Base-by-base conservation (phyloP, 352 stramenopile genomes). In the Thraustochytrium striatum region DNA sequence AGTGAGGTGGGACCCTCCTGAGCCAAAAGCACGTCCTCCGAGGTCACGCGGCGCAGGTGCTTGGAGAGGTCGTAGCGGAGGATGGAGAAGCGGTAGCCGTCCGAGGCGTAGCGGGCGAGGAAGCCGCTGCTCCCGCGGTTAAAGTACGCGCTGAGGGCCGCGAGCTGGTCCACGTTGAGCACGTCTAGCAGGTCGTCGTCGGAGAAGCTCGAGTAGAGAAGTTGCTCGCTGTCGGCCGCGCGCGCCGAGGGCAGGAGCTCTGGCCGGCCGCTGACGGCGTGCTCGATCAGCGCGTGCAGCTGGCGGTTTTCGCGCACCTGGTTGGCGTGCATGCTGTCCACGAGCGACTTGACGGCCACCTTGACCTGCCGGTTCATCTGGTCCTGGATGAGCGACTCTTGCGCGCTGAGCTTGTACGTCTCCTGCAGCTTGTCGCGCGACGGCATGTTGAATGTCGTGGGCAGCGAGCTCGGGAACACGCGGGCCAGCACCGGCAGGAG, bases 401-500 rank as follows among this genome's bases (percentile, higher is more conserved):
- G 8, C 39, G 38, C 62, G 13, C 32, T 57, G 62, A 36, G 9
- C 0, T 72, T 0, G 0, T 16, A 28, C 11, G 62, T 61, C 5
- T 61, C 62, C 30, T 73, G 32, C 39, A 73, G 44, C 35, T 73
- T 36, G 0, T 13, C 28, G 9, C 47, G 8, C 62, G 62, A 61
- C 39, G 62, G 62, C 62, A 73, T 73, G 2, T 73, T 73, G 28
- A 73, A 73, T 21, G 62, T 73, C 8, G 62, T 73, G 9, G 62
- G 62, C 62, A 73, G 28, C 28, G 62, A 57, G 39, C 47, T 73
- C 2, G 62, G 62, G 32, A 73, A 11, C 32, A 65, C 62, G 11
- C 47, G 39, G 8, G 62, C 62, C 36, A 73, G 38, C 32, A 73
- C 39, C 47, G 62, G 62, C 19, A 73, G 62, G 9, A 73, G 32